Evolutionary conservation across 495 filamentous ascomycete genomes (phyloP).

Genomic region (Chlorociboria aeruginascens): DNA sequence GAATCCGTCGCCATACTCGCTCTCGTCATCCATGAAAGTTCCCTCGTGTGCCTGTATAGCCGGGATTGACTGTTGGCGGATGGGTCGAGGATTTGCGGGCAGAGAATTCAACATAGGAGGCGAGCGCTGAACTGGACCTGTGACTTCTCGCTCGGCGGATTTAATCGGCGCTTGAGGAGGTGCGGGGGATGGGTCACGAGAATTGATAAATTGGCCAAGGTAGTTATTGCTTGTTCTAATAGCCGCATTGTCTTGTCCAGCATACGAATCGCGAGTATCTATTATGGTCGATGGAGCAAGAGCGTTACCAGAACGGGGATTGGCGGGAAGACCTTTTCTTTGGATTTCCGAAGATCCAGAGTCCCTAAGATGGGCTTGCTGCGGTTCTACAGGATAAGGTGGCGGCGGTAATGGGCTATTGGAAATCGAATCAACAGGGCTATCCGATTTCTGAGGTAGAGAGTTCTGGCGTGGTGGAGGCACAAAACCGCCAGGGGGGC

Average conservation of each 20-base stretch:
- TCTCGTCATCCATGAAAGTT: constrained; percentile 20
- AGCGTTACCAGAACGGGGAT: constrained; percentile 8
- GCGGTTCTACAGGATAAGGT: constrained; percentile 16
- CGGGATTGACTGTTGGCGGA: constrained; percentile 27
- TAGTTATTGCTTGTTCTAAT: constrained; percentile 33
- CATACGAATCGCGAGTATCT: constrained; percentile 24
- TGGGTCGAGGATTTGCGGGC: constrained; percentile 18
- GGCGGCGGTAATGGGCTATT: not conserved
- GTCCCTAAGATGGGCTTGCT: constrained; percentile 9
- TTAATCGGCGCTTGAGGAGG: not conserved
- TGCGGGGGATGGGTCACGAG: not conserved
- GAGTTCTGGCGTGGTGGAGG: constrained; percentile 19
- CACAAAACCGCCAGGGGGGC: constrained; percentile 7
- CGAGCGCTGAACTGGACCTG: not conserved
- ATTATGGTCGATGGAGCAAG: constrained; percentile 19
- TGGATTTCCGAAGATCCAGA: not conserved
- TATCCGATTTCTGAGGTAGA: constrained; percentile 5
- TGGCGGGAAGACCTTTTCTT: constrained; percentile 11
- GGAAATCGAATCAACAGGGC: constrained; percentile 7
- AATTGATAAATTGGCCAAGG: constrained; percentile 28
- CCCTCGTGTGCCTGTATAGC: not conserved
- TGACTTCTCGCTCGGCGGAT: not conserved
- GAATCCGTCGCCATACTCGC: constrained; percentile 52
- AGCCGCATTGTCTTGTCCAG: constrained; percentile 21
- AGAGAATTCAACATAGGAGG: constrained; percentile 5